Base-by-base conservation (phyloP, 495 filamentous ascomycete species). In the Filosporella fistucella region DNA sequence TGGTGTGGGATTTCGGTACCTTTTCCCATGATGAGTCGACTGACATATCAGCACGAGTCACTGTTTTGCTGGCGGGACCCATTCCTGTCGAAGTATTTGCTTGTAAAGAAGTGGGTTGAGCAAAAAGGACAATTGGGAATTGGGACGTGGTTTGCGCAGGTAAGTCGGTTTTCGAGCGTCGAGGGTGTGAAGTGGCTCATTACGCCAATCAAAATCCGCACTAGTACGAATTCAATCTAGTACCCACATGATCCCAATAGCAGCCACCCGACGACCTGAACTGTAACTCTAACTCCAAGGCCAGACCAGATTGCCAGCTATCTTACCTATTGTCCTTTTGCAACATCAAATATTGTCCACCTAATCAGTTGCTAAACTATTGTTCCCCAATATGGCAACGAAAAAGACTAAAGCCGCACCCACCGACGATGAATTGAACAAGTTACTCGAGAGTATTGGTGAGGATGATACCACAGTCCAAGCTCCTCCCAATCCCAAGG, bases 381-480 rank as follows among this genome's bases (percentile, higher is more conserved):
- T 16, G 13, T n/a, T 21, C 10, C 26, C 23, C 21, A 44, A 44
- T 16, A 62, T 62, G 59, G 59, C 59, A 9, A 49, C 59, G 4
- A 59, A 59, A 45, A 62, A 62, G 40, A 32, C 56, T 11, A 68
- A 64, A 54, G 65, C 70, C 30, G 77, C 83, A 46, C 74, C 76
- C 18, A 84, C 83, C 45, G 85, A 82, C 57, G 88, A 94, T 56
- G 88, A 94, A 63, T 74, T 95, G 34, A 75, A 86, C 30, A 86
- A 88, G 63, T 81, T 91, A 60, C 87, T 96, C 60, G 58, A 57
- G 26, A 54, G 57, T 7, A 45, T 60, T 22, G n/a, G n/a, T n/a
- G n/a, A n/a, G n/a, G 56, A 49, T 8, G 86, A 87, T 49, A 77
- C 76, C 38, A 30, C 41, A 12, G 77, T 94, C 45, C 80, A 74